Evolutionary conservation across 352 stramenopile genomes (phyloP), one percentile per base, ranked within the genome.

Genomic region (Pythium sp.): DNA sequence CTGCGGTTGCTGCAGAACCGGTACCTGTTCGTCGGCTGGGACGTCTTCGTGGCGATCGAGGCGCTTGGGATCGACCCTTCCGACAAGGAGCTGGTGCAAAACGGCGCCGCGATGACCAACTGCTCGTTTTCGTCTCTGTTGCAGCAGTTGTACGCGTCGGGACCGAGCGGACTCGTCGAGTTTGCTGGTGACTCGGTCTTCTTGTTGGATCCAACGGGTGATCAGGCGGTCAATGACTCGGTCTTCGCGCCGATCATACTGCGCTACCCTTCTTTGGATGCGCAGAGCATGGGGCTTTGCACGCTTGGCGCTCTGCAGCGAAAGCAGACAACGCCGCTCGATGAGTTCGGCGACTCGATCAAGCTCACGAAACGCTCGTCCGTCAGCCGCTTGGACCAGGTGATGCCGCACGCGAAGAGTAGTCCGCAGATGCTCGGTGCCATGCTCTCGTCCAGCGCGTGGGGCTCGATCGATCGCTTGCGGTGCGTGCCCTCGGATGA

Each of bases 21-120:
- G 0, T 89, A 86, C 51, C 53, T 82, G 5, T 70, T 89, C 46
- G 68, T 81, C 6, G 81, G 81, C 7, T 89, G 79, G 81, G 81
- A 89, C 34, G 38, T 72, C 1, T 58, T 82, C 5, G 51, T 76
- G 2, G 67, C 75, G 11, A 28, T 77, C 0, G 70, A 81, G 0
- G 70, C 73, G n/a, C 72, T 89, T 20, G 79, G 77, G 0, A 75
- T 87, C 18, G 77, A 89, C 32, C 70, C 81, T 2, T 72, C 67
- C 18, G 57, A 89, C 9, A 14, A 61, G 0, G 62, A 59, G 7
- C 68, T 78, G 22, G 30, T 77, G 8, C 28, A 75, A 18, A 62
- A 71, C 30, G 72, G 69, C 4, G 57, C 67, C 6, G 68, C 61
- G 2, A 36, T 30, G 8, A 76, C 78, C 7, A 82, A 75, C 32